phyloP scores from a whole-genome alignment of 345 rosid species.

The Zanthoxylum bungeanum region DNA sequence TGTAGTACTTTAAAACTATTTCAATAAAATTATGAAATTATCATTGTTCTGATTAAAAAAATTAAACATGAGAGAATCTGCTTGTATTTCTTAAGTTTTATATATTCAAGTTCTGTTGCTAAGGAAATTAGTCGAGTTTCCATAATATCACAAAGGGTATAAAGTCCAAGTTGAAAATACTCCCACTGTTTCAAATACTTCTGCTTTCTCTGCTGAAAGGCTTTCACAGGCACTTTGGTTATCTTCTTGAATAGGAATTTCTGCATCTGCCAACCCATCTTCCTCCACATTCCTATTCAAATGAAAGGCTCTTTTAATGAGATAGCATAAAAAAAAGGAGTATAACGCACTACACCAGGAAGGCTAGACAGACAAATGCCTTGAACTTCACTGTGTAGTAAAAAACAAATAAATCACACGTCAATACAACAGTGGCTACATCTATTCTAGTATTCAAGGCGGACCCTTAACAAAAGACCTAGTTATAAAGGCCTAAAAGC shows the following conservation, averaged over 20 bases:
- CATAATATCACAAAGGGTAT: neutral
- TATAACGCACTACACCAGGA: neutral
- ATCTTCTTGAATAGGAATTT: conserved; percentile 53
- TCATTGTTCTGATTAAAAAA: neutral
- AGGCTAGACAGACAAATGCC: neutral
- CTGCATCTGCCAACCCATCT: conserved; percentile 48
- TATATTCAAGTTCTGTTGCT: neutral
- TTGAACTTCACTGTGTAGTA: neutral
- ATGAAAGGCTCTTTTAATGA: conserved; percentile 8
- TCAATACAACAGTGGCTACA: neutral
- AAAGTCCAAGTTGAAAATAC: conserved; percentile 13
- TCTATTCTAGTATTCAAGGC: neutral
- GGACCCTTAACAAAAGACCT: neutral
- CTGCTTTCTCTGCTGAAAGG: conserved; percentile 44
- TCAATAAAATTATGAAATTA: neutral
- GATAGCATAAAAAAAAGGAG: conserved; percentile 3
- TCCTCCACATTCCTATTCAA: conserved; percentile 56
- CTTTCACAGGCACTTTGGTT: conserved; percentile 44
- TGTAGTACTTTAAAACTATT: neutral
- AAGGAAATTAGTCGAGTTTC: neutral
- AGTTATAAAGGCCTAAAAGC: neutral
- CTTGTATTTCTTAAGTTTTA: neutral
- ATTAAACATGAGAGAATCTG: neutral
- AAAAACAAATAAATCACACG: neutral
- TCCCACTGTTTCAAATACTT: conserved; percentile 52